Evolutionary conservation across 2,329 filamentous ascomycete genomes (phyloP), one percentile per base, ranked within the genome.

Genomic region (Daldinia sp.): DNA sequence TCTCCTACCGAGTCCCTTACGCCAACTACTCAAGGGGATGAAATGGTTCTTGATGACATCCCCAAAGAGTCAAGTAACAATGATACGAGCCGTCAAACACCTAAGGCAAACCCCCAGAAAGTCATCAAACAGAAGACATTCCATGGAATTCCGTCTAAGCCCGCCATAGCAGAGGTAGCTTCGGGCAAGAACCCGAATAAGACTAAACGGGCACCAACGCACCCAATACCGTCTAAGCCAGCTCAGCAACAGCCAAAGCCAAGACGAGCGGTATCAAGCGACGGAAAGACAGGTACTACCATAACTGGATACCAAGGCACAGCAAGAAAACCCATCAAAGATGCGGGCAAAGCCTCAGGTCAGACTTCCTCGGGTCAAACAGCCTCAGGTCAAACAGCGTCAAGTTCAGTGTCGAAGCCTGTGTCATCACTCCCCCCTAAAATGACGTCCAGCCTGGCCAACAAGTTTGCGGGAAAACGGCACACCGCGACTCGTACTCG

Each of bases 241-340:
- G 10, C 72, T 62, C 42, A 48, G 39, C 42, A 41, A 23, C 33
- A 51, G 18, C 39, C 53, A 12, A 68, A 63, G 20, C 13, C 51
- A 20, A 73, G 65, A 51, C 48, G 57, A 28, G 30, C 39, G 9
- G 57, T 20, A n/a, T 63, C 67, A n/a, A 62, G 39, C 30, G 53
- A 61, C 13, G 54, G 46, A 46, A 53, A 10, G 6, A n/a, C 18
- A 13, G 48, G 65, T n/a, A 68, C 63, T 13, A 74, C 75, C 2
- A 66, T 71, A 39, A 77, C 77, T 10, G 78, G 77, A 7, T 80
- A 80, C 62, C 76, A 79, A 69, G 79, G 80, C 28, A 80, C 79
- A 51, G 79, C 78, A 15, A 75, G 78, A 61, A 80, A 73, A 58
- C 67, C 74, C 9, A 75, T 68, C 56, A 44, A 41, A 33, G 58